phyloP scores from a whole-genome alignment of 805 yeast genomes.

The Ogataea henricii region DNA sequence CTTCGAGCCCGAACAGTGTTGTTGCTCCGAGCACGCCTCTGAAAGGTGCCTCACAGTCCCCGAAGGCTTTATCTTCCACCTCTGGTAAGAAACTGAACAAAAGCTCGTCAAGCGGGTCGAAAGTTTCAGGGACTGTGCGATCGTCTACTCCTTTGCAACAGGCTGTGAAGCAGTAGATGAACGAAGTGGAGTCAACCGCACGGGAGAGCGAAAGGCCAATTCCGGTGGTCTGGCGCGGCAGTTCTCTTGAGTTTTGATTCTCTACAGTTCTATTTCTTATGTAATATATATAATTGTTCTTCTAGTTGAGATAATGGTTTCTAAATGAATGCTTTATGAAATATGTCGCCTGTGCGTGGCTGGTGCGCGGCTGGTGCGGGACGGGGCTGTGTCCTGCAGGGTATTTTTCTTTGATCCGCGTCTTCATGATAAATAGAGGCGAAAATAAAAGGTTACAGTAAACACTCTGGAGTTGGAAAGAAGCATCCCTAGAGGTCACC shows the following conservation, averaged over 20 bases:
- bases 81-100: slow-evolving; percentile 10
- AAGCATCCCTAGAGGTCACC: too few species aligned
- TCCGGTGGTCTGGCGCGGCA: too few species aligned
- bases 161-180: not conserved
- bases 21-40: slow-evolving; percentile 5
- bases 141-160: slow-evolving; percentile 1
- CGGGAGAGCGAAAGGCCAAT: too few species aligned
- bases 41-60: slow-evolving; percentile 11
- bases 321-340: not conserved
- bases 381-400: too few species aligned
- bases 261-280: not conserved
- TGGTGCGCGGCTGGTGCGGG: not conserved
- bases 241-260: too few species aligned
- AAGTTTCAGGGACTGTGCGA: slow-evolving; percentile 3
- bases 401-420: too few species aligned
- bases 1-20: slow-evolving; percentile 5
- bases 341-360: not conserved
- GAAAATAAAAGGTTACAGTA: too few species aligned
- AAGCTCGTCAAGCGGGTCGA: slow-evolving; percentile 5
- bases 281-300: slow-evolving; percentile 7
- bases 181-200: too few species aligned
- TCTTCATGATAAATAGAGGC: too few species aligned
- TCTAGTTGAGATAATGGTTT: slow-evolving; percentile 2
- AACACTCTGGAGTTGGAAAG: too few species aligned
- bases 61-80: slow-evolving; percentile 5